These are phyloP conservation scores for Trifolium dubium DNA, from an alignment of 306 rosid genomes.

Conservation along the genomic window DNA sequence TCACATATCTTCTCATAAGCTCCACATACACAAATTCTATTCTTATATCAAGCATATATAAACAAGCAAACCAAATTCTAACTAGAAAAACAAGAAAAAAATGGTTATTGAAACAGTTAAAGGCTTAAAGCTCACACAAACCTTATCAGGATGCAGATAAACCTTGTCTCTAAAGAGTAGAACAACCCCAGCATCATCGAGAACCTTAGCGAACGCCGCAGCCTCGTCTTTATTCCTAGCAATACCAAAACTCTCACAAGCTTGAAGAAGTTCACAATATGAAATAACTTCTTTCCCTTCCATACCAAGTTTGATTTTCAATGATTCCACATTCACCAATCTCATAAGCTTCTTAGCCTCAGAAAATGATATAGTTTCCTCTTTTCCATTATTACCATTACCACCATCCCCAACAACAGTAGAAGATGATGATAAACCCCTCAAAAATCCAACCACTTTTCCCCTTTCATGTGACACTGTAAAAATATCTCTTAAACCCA, in stretches of 20 bases:
- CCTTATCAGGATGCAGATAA: slow-evolving; percentile 92
- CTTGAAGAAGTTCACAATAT: slow-evolving; percentile 72
- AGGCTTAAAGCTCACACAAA: slow-evolving; percentile 12
- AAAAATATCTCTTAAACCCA: slow-evolving; percentile 43
- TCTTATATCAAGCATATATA: slow-evolving; percentile 25
- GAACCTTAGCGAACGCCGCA: slow-evolving; percentile 66
- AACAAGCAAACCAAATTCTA: slow-evolving; percentile 15
- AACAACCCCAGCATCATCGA: slow-evolving; percentile 94
- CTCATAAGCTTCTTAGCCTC: slow-evolving; percentile 94
- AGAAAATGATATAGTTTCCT: slow-evolving; percentile 53
- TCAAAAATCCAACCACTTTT: slow-evolving; percentile 24
- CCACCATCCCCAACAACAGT: slow-evolving; percentile 27
- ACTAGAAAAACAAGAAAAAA: not conserved
- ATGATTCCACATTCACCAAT: slow-evolving; percentile 83
- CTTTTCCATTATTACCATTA: slow-evolving; percentile 26
- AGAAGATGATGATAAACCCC: slow-evolving; percentile 31
- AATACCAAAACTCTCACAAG: slow-evolving; percentile 76
- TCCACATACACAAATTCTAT: slow-evolving; percentile 37
- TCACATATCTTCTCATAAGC: slow-evolving; percentile 18
- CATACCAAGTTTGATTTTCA: slow-evolving; percentile 68
- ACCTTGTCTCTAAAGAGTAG: slow-evolving; percentile 90
- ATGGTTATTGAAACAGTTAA: not conserved
- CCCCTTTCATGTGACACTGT: too few relatives aligned
- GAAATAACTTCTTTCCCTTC: slow-evolving; percentile 78
- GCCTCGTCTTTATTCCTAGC: slow-evolving; percentile 80